phyloP scores from a whole-genome alignment of 2,329 filamentous ascomycete genomes.

The Penicillium aurantiogriseum region DNA sequence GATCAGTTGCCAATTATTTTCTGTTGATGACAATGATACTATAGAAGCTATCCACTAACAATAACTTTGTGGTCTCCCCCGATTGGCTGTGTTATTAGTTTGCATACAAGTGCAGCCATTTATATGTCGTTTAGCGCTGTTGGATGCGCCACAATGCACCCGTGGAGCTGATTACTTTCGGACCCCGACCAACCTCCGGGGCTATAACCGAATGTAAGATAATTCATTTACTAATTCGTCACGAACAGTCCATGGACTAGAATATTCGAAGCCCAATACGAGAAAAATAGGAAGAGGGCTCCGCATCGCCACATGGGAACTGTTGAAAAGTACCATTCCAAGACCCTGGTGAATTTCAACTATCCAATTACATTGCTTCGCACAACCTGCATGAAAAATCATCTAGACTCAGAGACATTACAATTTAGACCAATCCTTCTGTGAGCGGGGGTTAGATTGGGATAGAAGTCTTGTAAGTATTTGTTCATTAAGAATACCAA shows the following conservation, averaged over 20 bases:
- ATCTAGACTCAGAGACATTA: not conserved
- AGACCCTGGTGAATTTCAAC: too few species aligned
- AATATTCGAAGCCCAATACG: not conserved
- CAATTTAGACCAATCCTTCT: not conserved
- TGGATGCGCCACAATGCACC: not conserved
- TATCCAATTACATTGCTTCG: not conserved
- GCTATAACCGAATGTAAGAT: not conserved
- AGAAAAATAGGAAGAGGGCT: not conserved
- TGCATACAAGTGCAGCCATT: not conserved
- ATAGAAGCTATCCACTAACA: not conserved
- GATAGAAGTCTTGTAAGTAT: not conserved
- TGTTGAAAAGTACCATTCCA: too few species aligned
- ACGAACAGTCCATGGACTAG: not conserved
- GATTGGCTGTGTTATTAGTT: not conserved
- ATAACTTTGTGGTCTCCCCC: not conserved
- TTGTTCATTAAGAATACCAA: not conserved
- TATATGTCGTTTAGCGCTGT: not conserved
- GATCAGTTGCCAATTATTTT: not conserved
- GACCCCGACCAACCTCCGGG: too few species aligned
- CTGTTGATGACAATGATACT: not conserved
- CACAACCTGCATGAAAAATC: not conserved
- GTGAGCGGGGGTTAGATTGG: not conserved
- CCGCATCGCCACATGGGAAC: not conserved
- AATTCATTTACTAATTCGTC: not conserved
- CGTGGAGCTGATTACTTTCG: not conserved